These are phyloP conservation scores for Saccharomyces hybrid DNA, from an alignment of 1,139 yeast genomes.

Conservation along the genomic window DNA sequence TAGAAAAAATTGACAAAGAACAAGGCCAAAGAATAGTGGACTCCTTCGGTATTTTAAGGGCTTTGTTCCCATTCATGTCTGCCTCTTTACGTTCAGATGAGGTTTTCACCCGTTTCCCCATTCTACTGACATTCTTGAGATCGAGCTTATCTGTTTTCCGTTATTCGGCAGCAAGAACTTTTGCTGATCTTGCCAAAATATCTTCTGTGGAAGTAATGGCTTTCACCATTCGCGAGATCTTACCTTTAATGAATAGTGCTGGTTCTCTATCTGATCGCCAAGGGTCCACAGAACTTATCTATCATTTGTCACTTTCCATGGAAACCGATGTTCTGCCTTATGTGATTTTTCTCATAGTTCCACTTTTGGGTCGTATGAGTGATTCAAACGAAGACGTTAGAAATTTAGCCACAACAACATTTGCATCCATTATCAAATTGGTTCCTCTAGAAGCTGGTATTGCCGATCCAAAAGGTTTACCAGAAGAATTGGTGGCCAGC, in stretches of 20 bases:
- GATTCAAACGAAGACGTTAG: conserved; percentile 89
- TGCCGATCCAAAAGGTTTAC: conserved; percentile 91
- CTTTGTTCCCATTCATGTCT: conserved; percentile 60
- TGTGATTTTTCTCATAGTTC: conserved; percentile 90
- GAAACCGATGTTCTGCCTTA: conserved; percentile 87
- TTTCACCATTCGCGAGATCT: conserved; percentile 62
- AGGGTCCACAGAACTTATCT: conserved; percentile 88
- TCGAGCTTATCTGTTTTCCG: conserved; percentile 74
- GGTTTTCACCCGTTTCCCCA: conserved; percentile 42
- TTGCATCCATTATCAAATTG: conserved; percentile 89
- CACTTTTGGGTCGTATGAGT: conserved; percentile 96
- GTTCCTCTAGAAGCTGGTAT: conserved; percentile 98
- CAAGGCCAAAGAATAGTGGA: conserved; percentile 81
- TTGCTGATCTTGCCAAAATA: conserved; percentile 73
- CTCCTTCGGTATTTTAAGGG: conserved; percentile 73
- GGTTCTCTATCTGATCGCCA: conserved; percentile 73
- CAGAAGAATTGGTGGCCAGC: conserved; percentile 72
- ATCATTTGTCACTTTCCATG: conserved; percentile 79
- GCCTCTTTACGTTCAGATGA: conserved; percentile 39
- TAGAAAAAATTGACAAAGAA: conserved; percentile 37
- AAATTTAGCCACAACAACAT: conserved; percentile 85
- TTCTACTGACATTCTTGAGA: conserved; percentile 54
- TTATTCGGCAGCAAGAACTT: conserved; percentile 83
- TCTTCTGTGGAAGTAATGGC: conserved; percentile 71
- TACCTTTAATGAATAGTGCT: conserved; percentile 79